Evolutionary conservation across 2,329 filamentous ascomycete species (phyloP).

Genomic region (Ophiostoma quercus): DNA sequence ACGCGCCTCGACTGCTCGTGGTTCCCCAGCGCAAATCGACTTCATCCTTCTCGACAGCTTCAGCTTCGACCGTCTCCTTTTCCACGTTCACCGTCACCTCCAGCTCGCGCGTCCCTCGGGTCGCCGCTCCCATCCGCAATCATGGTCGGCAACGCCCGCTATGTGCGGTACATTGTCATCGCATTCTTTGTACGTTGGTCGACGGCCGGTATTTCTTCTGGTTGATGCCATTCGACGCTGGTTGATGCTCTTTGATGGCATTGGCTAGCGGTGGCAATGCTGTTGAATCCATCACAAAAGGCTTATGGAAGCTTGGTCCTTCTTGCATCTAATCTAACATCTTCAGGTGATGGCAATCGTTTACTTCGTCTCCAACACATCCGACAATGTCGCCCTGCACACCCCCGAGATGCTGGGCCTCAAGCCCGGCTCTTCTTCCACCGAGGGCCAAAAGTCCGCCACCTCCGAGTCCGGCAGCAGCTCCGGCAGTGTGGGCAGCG

Average conservation of each 20-base stretch:
- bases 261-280: neutral
- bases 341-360: slow-evolving; percentile 61
- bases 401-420: slow-evolving; percentile 27
- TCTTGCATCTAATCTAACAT: neutral
- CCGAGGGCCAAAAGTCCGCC: slow-evolving; percentile 15
- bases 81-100: neutral
- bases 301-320: neutral
- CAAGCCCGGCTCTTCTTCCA: slow-evolving; percentile 27
- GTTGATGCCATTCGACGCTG: neutral
- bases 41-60: slow-evolving; percentile 2
- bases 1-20: slow-evolving; percentile 12
- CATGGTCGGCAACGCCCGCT: slow-evolving; percentile 65
- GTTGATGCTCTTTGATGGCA: neutral
- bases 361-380: slow-evolving; percentile 69
- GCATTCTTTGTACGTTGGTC: slow-evolving; percentile 63
- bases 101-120: slow-evolving; percentile 17
- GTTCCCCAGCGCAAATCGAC: slow-evolving; percentile 10
- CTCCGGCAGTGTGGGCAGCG: slow-evolving; percentile 27
- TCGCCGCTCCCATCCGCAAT: slow-evolving; percentile 18
- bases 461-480: neutral
- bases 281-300: neutral
- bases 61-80: neutral
- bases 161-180: slow-evolving; percentile 72
- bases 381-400: slow-evolving; percentile 40
- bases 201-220: neutral